Evolutionary conservation across 768 basidiomycete species (phyloP).

Genomic region (Serendipita sp.): DNA sequence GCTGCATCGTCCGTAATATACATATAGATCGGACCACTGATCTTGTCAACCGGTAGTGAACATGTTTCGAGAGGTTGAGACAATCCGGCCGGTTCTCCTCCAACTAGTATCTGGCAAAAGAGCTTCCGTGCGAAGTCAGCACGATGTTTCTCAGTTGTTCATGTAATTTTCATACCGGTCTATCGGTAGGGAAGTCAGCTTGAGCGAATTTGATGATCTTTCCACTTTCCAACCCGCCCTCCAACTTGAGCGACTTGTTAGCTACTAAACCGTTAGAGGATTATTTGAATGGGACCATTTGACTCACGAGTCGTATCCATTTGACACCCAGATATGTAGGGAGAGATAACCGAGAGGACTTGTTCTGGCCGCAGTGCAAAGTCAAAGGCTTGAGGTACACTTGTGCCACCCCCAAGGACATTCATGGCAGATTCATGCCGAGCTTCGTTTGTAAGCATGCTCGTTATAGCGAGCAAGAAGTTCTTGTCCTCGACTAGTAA

Average conservation of each 20-base stretch:
- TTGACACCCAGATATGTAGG: conserved; percentile 56
- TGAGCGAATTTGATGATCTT: not conserved
- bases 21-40: conserved; percentile 62
- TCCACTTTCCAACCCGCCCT: conserved; percentile 7
- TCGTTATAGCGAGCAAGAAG: conserved; percentile 45
- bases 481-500: conserved; percentile 43
- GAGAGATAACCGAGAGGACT: conserved; percentile 50
- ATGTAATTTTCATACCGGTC: not conserved
- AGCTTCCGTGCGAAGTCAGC: not conserved
- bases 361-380: conserved; percentile 49
- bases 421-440: conserved; percentile 70
- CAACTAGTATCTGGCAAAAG: conserved; percentile 67
- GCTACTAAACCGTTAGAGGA: conserved; percentile 8
- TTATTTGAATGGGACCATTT: not conserved
- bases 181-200: not conserved
- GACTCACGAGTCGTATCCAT: conserved; percentile 19
- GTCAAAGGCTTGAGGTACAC: conserved; percentile 58
- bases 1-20: conserved; percentile 49
- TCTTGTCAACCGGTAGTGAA: conserved; percentile 37
- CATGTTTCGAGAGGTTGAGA: conserved; percentile 45
- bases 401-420: conserved; percentile 35
- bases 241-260: conserved; percentile 9
- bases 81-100: conserved; percentile 40
- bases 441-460: conserved; percentile 68
- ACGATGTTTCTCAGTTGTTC: not conserved